Conservation (phyloP, 306 rosid genomes). For the Ormosia emarginata region DNA sequence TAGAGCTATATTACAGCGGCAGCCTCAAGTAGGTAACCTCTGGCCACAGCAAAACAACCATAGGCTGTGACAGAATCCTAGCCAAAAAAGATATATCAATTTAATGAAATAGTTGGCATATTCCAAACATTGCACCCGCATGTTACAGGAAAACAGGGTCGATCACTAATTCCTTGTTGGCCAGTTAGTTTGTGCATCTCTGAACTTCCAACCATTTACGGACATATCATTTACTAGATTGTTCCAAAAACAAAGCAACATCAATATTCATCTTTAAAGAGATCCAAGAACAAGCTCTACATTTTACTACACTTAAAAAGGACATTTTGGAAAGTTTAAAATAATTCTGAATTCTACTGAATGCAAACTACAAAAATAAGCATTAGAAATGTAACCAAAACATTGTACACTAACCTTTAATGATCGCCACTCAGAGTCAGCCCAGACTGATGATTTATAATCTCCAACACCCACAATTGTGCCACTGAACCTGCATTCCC, state of each 20-base stretch:
- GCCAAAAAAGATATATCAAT: not conserved
- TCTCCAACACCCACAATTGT: conserved; percentile 95
- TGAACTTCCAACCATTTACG: not conserved
- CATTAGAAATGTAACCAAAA: not conserved
- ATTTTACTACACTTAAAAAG: not conserved
- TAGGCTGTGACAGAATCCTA: not conserved
- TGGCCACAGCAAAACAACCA: not conserved
- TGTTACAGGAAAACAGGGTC: not conserved
- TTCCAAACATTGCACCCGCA: not conserved
- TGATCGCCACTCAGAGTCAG: conserved; percentile 93
- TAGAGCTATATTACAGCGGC: not conserved
- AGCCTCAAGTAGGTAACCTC: not conserved
- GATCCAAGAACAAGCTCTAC: conserved; percentile 6
- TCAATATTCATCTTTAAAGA: conserved; percentile 1
- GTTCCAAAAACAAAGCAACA: not conserved
- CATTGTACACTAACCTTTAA: conserved; percentile 53
- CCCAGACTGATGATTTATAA: conserved; percentile 68
- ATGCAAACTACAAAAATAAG: not conserved
- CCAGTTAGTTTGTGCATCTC: not conserved
- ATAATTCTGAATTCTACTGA: not conserved
- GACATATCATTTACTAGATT: not conserved
- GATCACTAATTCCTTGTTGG: not conserved
- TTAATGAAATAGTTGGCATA: not conserved
- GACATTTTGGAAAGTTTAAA: not conserved
- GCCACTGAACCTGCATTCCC: conserved; percentile 79